Percentiles rank a stretch among this genome's conserved stretches.
Evolutionary conservation across 2,329 filamentous ascomycete genomes (phyloP).

Genomic region (Penicillium verrucosum): DNA sequence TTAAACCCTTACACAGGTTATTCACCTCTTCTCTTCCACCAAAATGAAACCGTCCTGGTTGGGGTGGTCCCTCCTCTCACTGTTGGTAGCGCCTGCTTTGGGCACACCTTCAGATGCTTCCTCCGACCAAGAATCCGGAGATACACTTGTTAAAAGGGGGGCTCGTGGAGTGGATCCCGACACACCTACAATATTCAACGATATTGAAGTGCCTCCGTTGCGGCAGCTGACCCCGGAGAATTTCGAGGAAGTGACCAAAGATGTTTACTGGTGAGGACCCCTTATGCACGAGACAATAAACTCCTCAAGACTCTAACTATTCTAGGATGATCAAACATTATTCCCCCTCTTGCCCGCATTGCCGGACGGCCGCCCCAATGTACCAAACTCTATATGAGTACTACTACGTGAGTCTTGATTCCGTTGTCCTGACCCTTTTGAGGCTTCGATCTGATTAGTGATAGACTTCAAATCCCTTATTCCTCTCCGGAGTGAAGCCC

Average conservation of each 20-base stretch:
- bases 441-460: conserved; percentile 21
- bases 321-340: conserved; percentile 53
- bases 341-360: conserved; percentile 63
- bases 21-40: conserved; percentile 17
- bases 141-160: conserved; percentile 30
- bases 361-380: conserved; percentile 72
- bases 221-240: conserved; percentile 48
- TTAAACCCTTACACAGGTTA: conserved; percentile 7
- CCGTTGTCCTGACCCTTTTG: conserved; percentile 4
- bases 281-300: not conserved
- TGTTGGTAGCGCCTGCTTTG: conserved; percentile 35
- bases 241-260: conserved; percentile 49
- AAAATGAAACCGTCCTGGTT: conserved; percentile 40
- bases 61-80: conserved; percentile 38
- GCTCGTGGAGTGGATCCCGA: conserved; percentile 19
- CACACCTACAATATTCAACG: conserved; percentile 45
- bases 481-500: conserved; percentile 49
- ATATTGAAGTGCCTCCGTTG: conserved; percentile 50
- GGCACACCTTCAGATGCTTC: conserved; percentile 27
- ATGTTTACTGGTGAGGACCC: conserved; percentile 50
- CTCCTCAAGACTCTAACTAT: conserved; percentile 15
- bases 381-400: conserved; percentile 95
- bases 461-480: conserved; percentile 72
- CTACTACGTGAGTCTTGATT: conserved; percentile 56
- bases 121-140: conserved; percentile 15